Base-by-base conservation (phyloP, 371 early-diverging fungal genomes). In the Mortierella sp. region DNA sequence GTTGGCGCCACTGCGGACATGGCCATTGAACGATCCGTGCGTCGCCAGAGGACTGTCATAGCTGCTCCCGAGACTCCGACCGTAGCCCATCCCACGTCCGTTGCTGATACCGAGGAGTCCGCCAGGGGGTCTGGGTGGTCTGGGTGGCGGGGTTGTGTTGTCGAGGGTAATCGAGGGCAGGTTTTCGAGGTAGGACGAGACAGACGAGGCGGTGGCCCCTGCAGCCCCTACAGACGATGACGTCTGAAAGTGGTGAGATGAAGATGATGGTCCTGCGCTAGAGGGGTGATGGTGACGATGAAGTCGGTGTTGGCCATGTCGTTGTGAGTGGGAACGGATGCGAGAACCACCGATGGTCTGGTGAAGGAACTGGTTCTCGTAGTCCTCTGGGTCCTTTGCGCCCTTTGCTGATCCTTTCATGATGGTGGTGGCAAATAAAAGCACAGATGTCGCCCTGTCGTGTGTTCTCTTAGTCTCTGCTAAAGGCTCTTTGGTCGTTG, bases 1-100 rank as follows among this genome's bases (percentile, higher is more conserved):
- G 58, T 82, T 82, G 39, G 78, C 77, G 9, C 75, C 82, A 52
- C 82, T 82, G 69, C 82, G 77, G 53, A 82, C 78, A 74, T 82
- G 82, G 11, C 82, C 82, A 48, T 82, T 77, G 43, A 82, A 82
- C 9, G 82, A 82, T 10, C 66, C 72, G 50, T 77, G 82, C 43
- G 64, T 74, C 16, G 77, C 52, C 55, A 69, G 39, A 1, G 82
- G 82, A 50, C 82, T 82, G 61, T 82, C 82, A 34, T 82, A 82
- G 50, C 71, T 77, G 55, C 77, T 70, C 7, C 82, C 82, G 0
- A 82, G 68, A 14, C 68, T 45, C 45, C 82, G 58, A 26, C 75
- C 72, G 40, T 82, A 82, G n/a, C 82, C 82, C 34, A 82, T 77
- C 40, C 82, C 82, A 19, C 78, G 82, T 19, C 82, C 82, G 39